phyloP scores from a whole-genome alignment of 2,329 filamentous ascomycete genomes.

The Xylariaceae sp. region DNA sequence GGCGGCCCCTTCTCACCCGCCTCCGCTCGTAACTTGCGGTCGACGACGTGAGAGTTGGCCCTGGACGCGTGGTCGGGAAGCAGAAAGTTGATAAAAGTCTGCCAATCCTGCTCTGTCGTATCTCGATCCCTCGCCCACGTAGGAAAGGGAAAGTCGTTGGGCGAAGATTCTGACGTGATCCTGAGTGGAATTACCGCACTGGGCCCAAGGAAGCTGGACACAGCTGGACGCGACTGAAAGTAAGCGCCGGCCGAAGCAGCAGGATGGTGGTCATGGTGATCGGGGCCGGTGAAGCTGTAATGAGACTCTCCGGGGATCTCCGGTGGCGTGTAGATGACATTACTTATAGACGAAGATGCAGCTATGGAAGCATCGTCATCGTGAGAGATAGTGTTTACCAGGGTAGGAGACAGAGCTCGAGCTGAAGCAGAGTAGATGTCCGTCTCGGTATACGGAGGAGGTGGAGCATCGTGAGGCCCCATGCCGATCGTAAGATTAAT shows the following conservation, averaged over 20 bases:
- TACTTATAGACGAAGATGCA: slow-evolving; percentile 36
- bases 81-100: slow-evolving; percentile 54
- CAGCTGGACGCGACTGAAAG: slow-evolving; percentile 42
- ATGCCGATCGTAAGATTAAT: slow-evolving; percentile 6
- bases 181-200: slow-evolving; percentile 30
- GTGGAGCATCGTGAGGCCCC: slow-evolving; percentile 36
- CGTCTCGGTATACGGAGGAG: slow-evolving; percentile 55
- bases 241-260: slow-evolving; percentile 36
- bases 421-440: slow-evolving; percentile 48
- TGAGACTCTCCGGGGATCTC: slow-evolving; percentile 39
- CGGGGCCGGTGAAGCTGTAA: slow-evolving; percentile 19
- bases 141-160: slow-evolving; percentile 41
- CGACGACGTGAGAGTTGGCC: slow-evolving; percentile 42
- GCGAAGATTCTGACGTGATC: slow-evolving; percentile 31
- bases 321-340: slow-evolving; percentile 49
- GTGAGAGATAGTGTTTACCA: slow-evolving; percentile 18
- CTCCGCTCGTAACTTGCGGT: slow-evolving; percentile 45
- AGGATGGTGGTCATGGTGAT: slow-evolving; percentile 21
- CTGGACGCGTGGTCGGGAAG: slow-evolving; percentile 43
- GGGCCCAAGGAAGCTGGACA: neutral
- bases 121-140: slow-evolving; percentile 36
- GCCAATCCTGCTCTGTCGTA: slow-evolving; percentile 51
- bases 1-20: slow-evolving; percentile 14
- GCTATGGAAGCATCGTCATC: slow-evolving; percentile 36
- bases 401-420: slow-evolving; percentile 14